Evolutionary conservation across 1,139 yeast species (phyloP).

Genomic region (Hansenula anomala): DNA sequence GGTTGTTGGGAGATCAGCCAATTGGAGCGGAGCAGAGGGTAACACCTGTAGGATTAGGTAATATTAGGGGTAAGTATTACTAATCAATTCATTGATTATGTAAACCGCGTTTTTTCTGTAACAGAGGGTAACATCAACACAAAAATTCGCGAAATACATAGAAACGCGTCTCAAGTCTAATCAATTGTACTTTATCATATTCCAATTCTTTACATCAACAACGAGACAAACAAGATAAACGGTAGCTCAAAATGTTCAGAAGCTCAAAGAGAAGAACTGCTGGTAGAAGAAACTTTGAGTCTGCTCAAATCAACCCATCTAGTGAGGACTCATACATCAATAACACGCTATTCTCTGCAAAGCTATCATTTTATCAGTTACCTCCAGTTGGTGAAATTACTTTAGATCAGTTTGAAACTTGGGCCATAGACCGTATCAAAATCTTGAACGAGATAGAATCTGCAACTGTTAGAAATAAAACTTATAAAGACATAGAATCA

Average conservation of each 20-base stretch:
- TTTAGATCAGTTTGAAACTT: constrained; percentile 83
- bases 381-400: constrained; percentile 88
- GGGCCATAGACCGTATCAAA: constrained; percentile 92
- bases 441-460: constrained; percentile 83
- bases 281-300: constrained; percentile 66
- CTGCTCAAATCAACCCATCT: constrained; percentile 7
- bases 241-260: constrained; percentile 50
- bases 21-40: too few species aligned
- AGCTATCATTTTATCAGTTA: constrained; percentile 47
- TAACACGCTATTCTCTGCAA: constrained; percentile 26
- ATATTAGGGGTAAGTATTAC: too few species aligned
- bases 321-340: constrained; percentile 25
- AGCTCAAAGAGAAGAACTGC: constrained; percentile 72
- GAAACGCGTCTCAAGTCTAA: too few species aligned
- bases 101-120: too few species aligned
- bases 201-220: too few species aligned
- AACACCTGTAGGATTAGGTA: too few species aligned
- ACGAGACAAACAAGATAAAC: not conserved
- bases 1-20: too few species aligned
- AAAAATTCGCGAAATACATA: too few species aligned
- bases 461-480: constrained; percentile 59
- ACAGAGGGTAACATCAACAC: too few species aligned
- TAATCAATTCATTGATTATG: too few species aligned
- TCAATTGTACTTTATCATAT: too few species aligned
- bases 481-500: constrained; percentile 59